These are phyloP conservation scores for Cyberlindnera bimundalis DNA, from an alignment of 805 yeast genomes.

Conservation along the genomic window DNA sequence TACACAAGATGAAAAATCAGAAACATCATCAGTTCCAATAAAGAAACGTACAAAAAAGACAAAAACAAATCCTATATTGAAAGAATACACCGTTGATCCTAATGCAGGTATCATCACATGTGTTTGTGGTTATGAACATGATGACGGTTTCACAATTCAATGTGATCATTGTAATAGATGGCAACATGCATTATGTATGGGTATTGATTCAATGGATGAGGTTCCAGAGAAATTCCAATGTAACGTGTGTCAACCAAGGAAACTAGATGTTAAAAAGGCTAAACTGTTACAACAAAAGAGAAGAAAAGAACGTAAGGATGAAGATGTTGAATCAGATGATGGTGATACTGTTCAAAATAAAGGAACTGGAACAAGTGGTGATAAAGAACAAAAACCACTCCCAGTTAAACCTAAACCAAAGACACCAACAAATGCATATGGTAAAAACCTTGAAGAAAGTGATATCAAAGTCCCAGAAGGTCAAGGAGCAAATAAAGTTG, in stretches of 20 bases:
- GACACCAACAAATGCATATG: constrained; percentile 21
- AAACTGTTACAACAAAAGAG: constrained; percentile 35
- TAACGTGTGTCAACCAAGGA: constrained; percentile 64
- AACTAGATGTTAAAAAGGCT: constrained; percentile 42
- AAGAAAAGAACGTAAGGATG: constrained; percentile 12
- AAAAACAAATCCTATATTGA: constrained; percentile 9
- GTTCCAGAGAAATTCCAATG: constrained; percentile 85
- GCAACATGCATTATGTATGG: constrained; percentile 95
- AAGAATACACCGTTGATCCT: constrained; percentile 60
- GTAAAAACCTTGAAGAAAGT: constrained; percentile 33
- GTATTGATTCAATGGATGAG: constrained; percentile 62
- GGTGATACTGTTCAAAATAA: constrained; percentile 7
- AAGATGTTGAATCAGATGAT: constrained; percentile 5
- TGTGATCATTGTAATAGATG: constrained; percentile 90
- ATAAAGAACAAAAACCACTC: constrained; percentile 14
- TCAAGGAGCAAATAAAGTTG: constrained; percentile 33
- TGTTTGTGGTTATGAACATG: constrained; percentile 81
- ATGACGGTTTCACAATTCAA: constrained; percentile 92
- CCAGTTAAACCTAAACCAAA: constrained; percentile 20
- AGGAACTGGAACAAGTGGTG: constrained; percentile 8
- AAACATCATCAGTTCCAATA: constrained; percentile 1
- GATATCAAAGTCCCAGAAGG: constrained; percentile 35
- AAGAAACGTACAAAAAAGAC: constrained; percentile 13
- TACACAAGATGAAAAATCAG: constrained; percentile 10
- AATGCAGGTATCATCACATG: constrained; percentile 88